Evolutionary conservation across 495 filamentous ascomycete species (phyloP), one percentile per base, ranked within the genome.

Genomic region (Penicillium manginii): DNA sequence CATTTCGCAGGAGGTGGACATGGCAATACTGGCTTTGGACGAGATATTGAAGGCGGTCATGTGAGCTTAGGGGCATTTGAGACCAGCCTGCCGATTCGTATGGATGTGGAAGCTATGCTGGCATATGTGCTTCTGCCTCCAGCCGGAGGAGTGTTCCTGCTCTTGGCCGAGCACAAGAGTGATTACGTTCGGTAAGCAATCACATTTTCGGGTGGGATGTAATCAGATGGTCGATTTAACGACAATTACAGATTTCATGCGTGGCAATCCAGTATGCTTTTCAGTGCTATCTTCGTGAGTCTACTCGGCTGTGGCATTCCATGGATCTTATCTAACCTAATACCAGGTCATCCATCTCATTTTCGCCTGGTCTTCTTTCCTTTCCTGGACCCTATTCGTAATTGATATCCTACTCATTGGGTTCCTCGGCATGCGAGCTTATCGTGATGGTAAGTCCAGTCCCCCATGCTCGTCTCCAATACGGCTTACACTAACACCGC

Each of bases 241-340:
- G 12, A 5, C 12, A 3, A 17, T 43, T 69, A 33, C 64, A 96
- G 92, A 63, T 97, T 97, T 60, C 94, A 98, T 73, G 94, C 93
- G 8, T 97, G 94, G 93, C 93, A 98, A 75, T 90, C 87, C 4
- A 88, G 88, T 58, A 82, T 98, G 72, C 73, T 97, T 15, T 98
- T 97, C 72, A 86, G 90, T 18, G 84, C 83, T 55, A 70, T 98
- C 47, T 96, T 97, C 70, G 86, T 93, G 71, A 64, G 82, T 78
- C 45, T 51, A 17, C 19, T 32, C n/a, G 15, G n/a, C 18, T 9
- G 37, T 21, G 1, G 6, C 26, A 29, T 29, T 46, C 19, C 43
- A 40, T 22, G 40, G 29, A 39, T 7, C 11, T 17, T 17, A 53
- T 39, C 52, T 78, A 32, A 70, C 40, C 23, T 17, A 11, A 32